phyloP scores from a whole-genome alignment of 768 basidiomycete species.

The Leccinum subgranulosum region DNA sequence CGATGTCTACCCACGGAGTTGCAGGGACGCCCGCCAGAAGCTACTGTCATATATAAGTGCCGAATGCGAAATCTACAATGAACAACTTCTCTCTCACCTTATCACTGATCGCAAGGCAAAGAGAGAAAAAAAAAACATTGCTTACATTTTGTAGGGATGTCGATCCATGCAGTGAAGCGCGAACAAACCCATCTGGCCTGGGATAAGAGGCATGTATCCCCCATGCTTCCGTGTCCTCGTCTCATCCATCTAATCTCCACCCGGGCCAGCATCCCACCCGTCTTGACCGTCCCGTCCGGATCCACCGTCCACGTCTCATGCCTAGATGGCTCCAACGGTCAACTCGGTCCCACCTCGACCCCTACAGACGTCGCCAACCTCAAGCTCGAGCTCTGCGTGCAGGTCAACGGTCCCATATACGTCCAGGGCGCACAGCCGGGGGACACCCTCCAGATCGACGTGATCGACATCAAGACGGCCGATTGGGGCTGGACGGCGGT shows the following conservation, averaged over 20 bases:
- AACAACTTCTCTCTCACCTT: not conserved
- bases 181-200: slow-evolving; percentile 54
- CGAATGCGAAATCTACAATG: not conserved
- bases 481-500: slow-evolving; percentile 64
- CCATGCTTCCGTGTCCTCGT: not conserved
- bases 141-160: slow-evolving; percentile 21
- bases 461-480: slow-evolving; percentile 48
- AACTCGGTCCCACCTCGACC: slow-evolving; percentile 46
- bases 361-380: slow-evolving; percentile 35
- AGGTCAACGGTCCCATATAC: slow-evolving; percentile 59
- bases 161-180: slow-evolving; percentile 55
- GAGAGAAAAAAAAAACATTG: not conserved
- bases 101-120: not conserved
- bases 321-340: slow-evolving; percentile 60
- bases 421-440: slow-evolving; percentile 52
- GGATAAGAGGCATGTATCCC: slow-evolving; percentile 49
- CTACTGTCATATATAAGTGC: not conserved
- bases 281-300: slow-evolving; percentile 48
- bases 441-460: slow-evolving; percentile 59
- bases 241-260: not conserved
- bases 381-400: slow-evolving; percentile 48
- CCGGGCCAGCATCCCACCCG: slow-evolving; percentile 47
- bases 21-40: not conserved
- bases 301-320: slow-evolving; percentile 57
- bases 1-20: too few relatives aligned